Base-by-base conservation (phyloP, 371 early-diverging fungal species). In the Amoeboaphelidium protococcarum region DNA sequence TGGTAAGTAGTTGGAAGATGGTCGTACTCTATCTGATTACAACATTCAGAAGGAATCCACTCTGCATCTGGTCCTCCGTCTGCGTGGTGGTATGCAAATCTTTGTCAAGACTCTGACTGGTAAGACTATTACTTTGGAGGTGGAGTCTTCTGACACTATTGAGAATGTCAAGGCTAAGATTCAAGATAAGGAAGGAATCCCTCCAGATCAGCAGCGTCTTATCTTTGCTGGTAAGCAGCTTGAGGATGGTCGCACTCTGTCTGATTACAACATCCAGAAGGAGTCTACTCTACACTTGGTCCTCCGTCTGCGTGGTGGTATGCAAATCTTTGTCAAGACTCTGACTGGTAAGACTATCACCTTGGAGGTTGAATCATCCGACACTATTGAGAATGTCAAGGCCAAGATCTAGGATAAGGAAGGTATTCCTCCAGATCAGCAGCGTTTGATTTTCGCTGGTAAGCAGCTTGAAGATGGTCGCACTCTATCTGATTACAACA, bases 301-400 rank as follows among this genome's bases (percentile, higher is more conserved):
- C n/a, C n/a, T n/a, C n/a, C n/a, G n/a, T n/a, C n/a, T n/a, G n/a
- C n/a, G n/a, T n/a, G n/a, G n/a, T n/a, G n/a, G n/a, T n/a, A n/a
- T 77, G 74, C 83, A 85, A 64, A 83, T 85, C 60, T 92, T 92
- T 59, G 90, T 95, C 52, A 95, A 94, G 75, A 95, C 96, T 58
- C 82, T 95, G 47, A 92, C 96, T 48, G 81, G 80, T 55, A 76
- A 80, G 68, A 80, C 40, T 40, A n/a, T 20, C n/a, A n/a, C n/a
- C 40, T 16, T 44, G 19, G 40, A 40, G 40, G 16, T 40, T 20
- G 16, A n/a, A 16, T 40, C n/a, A 16, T 16, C 16, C n/a, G 65
- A 63, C 45, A 60, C 61, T n/a, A 62, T 65, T 47, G 58, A 60
- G 41, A 58, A 61, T 48, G 59, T 64, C 49, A 65, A 65, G 47